Base-by-base conservation (phyloP, 1,284 basidiomycete species). In the Cystobasidium slooffiae region DNA sequence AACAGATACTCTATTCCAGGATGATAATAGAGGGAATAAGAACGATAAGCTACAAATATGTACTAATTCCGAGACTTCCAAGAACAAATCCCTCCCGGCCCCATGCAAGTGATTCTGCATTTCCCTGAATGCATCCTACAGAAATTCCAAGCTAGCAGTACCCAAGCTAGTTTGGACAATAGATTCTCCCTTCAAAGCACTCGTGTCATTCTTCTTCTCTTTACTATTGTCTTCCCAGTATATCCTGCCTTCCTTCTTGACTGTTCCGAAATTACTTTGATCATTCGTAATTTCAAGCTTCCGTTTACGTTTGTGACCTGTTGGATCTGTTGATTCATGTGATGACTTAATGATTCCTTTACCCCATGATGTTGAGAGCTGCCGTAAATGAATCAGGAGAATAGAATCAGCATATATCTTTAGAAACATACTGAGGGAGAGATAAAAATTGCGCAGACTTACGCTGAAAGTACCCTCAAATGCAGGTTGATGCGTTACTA, bases 301-400 rank as follows among this genome's bases (percentile, higher is more conserved):
- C n/a, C 70, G 22, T 24, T 73, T 55, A 12, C 70, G 49, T 22
- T 66, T 39, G 12, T 3, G 9, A 14, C 70, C 70, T 31, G 62
- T 39, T 47, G 70, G 70, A 51, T 73, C 70, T n/a, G 12, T 73
- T 2, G 37, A 16, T 18, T 22, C 18, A 37, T 41, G 41, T 6
- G 20, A 37, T 16, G 62, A 24, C 16, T 58, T n/a, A 6, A 73
- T 46, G 3, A 39, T 6, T 20, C 70, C 70, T 37, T 59, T 65
- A 12, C 70, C 70, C 62, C 62, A 73, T 16, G 62, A 65, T 10
- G 70, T 73, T 2, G 49, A 56, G 62, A 73, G 70, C 69, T 69
- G 51, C 22, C 9, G 64, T 20, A 10, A 1, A 4, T 2, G 5
- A 37, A 24, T 58, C 53, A 44, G 44, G 18, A 16, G 37, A 41